Evolutionary conservation across 805 yeast genomes (phyloP), one percentile per base, ranked within the genome.

Genomic region (Kodamaea sagamina): DNA sequence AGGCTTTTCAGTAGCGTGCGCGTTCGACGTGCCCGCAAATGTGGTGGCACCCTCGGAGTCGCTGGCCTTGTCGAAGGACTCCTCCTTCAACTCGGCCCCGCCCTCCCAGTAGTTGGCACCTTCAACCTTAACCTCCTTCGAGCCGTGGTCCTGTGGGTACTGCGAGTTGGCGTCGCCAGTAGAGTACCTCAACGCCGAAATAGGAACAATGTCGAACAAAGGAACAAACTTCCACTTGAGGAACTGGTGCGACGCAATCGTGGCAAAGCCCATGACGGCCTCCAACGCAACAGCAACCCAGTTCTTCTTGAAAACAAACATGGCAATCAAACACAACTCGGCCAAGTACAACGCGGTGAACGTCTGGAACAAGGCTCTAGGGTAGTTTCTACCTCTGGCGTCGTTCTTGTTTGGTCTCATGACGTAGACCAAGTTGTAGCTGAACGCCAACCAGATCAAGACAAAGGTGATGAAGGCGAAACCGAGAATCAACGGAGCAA

Each of bases 241-340:
- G 59, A 72, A 82, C 22, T 85, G 47, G 57, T 85, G 92, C 22
- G 76, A 67, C 15, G 64, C 59, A 21, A 78, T 82, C 10, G 92
- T 83, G 34, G 67, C 77, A n/a, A 59, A 78, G 11, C 84, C 52
- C 47, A 75, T 62, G n/a, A 80, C 72, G 43, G 71, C 84, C 62
- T 85, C 90, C 43, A 86, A 67, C 2, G 72, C 93, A 50, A 85
- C 79, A 53, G 84, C 79, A 16, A 85, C 88, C 92, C 92, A 86
- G 50, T 84, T 74, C 68, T 86, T 84, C 35, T 80, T 77, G 80
- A 84, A 81, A 29, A 86, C 84, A 57, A 86, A 86, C 58, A 86
- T 68, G 29, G 86, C 92, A 45, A 79, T 62, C 43, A 85, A 65
- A 62, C 87, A 81, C 34, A 84, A 65, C 62, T 86, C 88, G 34